phyloP scores from a whole-genome alignment of 2,329 filamentous ascomycete species.

The Emericellopsis cladophorae region DNA sequence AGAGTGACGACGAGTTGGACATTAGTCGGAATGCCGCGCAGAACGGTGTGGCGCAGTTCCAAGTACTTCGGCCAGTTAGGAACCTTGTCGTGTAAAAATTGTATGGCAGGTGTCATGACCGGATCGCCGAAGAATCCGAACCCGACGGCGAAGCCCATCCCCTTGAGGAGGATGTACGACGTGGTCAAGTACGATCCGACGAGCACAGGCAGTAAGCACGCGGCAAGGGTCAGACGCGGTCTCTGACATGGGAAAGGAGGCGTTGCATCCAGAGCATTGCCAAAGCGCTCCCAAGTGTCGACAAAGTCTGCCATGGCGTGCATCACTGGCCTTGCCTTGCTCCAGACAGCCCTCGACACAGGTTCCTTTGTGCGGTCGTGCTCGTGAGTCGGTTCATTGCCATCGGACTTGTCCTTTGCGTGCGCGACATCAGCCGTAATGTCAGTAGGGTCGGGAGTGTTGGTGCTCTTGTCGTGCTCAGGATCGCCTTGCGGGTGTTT shows the following conservation, averaged over 20 bases:
- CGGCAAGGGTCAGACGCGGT: conserved; percentile 41
- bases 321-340: conserved; percentile 64
- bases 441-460: conserved; percentile 35
- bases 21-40: conserved; percentile 77
- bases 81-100: conserved; percentile 45
- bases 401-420: conserved; percentile 28
- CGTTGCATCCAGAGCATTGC: conserved; percentile 48
- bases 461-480: conserved; percentile 27
- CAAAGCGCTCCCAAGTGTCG: conserved; percentile 39
- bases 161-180: conserved; percentile 52
- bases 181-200: conserved; percentile 38
- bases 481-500: conserved; percentile 61
- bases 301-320: conserved; percentile 30
- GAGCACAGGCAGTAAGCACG: conserved; percentile 37
- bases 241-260: conserved; percentile 43
- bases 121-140: conserved; percentile 74
- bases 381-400: conserved; percentile 24
- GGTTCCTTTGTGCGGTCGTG: conserved; percentile 70
- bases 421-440: conserved; percentile 22
- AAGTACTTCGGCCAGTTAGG: conserved; percentile 67
- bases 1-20: conserved; percentile 73
- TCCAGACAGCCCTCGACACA: conserved; percentile 66
- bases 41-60: conserved; percentile 60
- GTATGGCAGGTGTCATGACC: conserved; percentile 46
- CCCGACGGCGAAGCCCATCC: conserved; percentile 52